Percentiles rank a stretch among this genome's conserved stretches.
phyloP scores from a whole-genome alignment of 2,329 filamentous ascomycete genomes.

The Macrophomina phaseolina region DNA sequence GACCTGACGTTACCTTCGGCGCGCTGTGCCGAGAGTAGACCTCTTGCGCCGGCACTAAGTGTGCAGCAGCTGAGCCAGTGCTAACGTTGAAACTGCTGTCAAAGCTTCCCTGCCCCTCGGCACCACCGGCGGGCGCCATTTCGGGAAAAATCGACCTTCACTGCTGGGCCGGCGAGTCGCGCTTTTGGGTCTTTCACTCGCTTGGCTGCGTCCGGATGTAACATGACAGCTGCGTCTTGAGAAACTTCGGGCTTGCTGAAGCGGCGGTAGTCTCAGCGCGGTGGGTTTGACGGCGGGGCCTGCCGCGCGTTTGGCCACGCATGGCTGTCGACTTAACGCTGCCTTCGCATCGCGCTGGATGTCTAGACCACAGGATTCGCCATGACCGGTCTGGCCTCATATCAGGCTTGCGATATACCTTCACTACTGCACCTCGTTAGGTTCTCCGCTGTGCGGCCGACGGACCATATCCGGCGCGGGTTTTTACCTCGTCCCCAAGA shows the following conservation, averaged over 20 bases:
- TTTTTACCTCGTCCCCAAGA: too few relatives aligned
- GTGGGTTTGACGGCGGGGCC: conserved; percentile 15
- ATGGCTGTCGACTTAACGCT: background rate
- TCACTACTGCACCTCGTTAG: background rate
- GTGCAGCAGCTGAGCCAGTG: background rate
- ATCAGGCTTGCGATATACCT: background rate
- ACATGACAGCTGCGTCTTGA: background rate
- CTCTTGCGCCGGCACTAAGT: background rate
- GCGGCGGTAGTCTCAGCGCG: background rate
- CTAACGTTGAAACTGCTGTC: conserved; percentile 5
- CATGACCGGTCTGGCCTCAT: background rate
- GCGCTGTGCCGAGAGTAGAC: background rate
- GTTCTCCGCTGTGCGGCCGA: too few relatives aligned
- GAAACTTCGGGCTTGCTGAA: conserved; percentile 8
- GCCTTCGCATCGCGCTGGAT: background rate
- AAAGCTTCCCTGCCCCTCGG: conserved; percentile 1
- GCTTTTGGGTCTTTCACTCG: background rate
- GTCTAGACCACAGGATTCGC: background rate
- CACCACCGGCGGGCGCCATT: background rate
- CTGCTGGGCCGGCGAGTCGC: background rate
- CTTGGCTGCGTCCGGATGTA: conserved; percentile 17
- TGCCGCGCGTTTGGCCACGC: conserved; percentile 17
- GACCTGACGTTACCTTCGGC: conserved; percentile 13
- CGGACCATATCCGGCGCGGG: too few relatives aligned
- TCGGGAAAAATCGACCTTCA: background rate